Percentiles rank a stretch among this genome's conserved stretches.
phyloP scores from a whole-genome alignment of 108 stramenopile genomes.

The Cyclostephanos invisitatus region DNA sequence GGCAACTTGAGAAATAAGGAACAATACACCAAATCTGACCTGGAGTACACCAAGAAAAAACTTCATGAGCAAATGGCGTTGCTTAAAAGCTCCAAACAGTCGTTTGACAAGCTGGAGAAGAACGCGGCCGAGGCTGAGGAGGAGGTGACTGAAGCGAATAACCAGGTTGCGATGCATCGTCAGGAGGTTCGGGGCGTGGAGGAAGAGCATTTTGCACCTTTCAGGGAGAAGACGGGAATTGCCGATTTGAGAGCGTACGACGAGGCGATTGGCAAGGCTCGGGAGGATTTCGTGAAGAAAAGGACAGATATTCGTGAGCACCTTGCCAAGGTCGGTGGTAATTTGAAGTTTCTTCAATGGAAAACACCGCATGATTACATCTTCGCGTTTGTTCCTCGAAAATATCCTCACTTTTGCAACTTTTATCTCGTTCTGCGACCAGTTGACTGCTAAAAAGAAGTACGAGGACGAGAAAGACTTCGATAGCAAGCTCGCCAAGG shows the following conservation, averaged over 20 bases:
- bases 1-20: constrained; percentile 70
- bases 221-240: constrained; percentile 82
- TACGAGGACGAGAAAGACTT: constrained; percentile 60
- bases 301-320: constrained; percentile 73
- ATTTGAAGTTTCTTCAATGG: not conserved
- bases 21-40: constrained; percentile 76
- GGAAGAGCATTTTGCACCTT: constrained; percentile 76
- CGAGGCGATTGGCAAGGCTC: constrained; percentile 74
- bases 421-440: not conserved
- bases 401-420: not conserved
- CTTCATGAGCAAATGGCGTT: constrained; percentile 69
- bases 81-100: constrained; percentile 54
- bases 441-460: constrained; percentile 50
- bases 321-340: constrained; percentile 47
- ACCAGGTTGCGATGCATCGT: constrained; percentile 41
- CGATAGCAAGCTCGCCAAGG: constrained; percentile 56
- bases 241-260: constrained; percentile 84
- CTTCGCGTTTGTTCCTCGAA: not conserved
- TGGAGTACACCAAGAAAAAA: constrained; percentile 74
- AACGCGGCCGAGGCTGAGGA: constrained; percentile 51
- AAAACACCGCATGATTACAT: not conserved
- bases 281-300: constrained; percentile 81
- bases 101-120: constrained; percentile 55
- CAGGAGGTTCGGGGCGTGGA: constrained; percentile 73
- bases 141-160: constrained; percentile 53